Percentiles rank a stretch among this genome's conserved stretches.
phyloP scores from a whole-genome alignment of 2,329 filamentous ascomycete genomes.

The Talaromyces piceae region DNA sequence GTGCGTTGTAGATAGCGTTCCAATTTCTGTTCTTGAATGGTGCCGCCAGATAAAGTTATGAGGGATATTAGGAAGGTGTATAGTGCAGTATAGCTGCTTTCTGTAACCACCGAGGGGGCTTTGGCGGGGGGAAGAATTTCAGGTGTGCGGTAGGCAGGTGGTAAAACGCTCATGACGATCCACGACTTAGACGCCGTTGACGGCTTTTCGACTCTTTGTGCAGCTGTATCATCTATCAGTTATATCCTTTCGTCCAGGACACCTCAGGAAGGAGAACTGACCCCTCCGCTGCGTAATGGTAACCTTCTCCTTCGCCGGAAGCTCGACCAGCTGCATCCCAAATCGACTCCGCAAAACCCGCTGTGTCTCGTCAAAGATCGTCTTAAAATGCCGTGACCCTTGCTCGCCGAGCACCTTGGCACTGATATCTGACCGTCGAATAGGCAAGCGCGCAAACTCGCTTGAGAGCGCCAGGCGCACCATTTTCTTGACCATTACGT shows the following conservation, averaged over 20 bases:
- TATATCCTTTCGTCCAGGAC: neutral
- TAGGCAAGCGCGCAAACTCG: conserved; percentile 52
- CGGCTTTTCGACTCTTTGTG: conserved; percentile 37
- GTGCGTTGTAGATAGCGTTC: conserved; percentile 65
- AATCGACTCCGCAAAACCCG: conserved; percentile 62
- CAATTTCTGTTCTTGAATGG: conserved; percentile 71
- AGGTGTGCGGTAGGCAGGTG: conserved; percentile 57
- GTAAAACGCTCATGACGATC: conserved; percentile 68
- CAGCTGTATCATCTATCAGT: conserved; percentile 34
- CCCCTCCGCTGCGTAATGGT: conserved; percentile 73
- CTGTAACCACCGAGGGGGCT: conserved; percentile 57
- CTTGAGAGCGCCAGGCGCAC: conserved; percentile 55
- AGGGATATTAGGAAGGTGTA: conserved; percentile 74
- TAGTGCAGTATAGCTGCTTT: conserved; percentile 73
- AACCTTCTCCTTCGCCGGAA: conserved; percentile 73
- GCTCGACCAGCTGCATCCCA: conserved; percentile 86
- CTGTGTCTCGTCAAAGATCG: conserved; percentile 72
- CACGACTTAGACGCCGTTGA: conserved; percentile 57
- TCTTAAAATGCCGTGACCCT: conserved; percentile 62
- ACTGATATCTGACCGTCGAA: conserved; percentile 52
- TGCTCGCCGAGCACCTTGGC: conserved; percentile 63
- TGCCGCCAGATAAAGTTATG: conserved; percentile 64
- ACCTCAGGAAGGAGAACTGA: conserved; percentile 25
- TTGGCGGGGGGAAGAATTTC: conserved; percentile 61
- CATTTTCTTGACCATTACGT: conserved; percentile 51